Percentiles rank a stretch among this genome's conserved stretches.
These are phyloP conservation scores for Spergularia azorica DNA, from an alignment of 179 eudicot genomes.

Conservation along the genomic window DNA sequence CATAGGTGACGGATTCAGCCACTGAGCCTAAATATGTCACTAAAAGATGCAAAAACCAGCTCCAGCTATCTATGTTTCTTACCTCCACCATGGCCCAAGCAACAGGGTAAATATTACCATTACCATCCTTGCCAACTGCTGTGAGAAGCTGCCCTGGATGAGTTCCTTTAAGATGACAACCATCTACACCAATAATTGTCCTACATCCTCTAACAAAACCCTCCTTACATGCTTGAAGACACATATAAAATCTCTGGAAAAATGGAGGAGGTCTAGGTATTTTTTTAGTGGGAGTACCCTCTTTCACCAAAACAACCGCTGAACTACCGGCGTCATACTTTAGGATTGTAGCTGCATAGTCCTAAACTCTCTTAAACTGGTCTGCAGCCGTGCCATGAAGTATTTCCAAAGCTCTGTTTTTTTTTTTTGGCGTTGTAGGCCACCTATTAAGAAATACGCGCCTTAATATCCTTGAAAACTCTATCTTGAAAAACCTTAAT, in stretches of 20 bases:
- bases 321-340: not conserved
- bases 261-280: not conserved
- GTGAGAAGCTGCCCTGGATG: not conserved
- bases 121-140: conserved; percentile 12
- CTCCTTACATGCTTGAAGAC: not conserved
- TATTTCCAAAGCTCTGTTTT: not conserved
- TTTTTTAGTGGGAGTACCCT: not conserved
- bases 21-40: not conserved
- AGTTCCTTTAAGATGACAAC: not conserved
- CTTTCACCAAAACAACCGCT: not conserved
- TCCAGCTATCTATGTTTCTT: not conserved
- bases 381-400: not conserved
- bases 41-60: not conserved
- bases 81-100: conserved; percentile 6
- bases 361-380: not conserved
- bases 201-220: not conserved
- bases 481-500: not conserved
- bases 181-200: not conserved
- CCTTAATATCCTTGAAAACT: not conserved
- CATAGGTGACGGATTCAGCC: no score
- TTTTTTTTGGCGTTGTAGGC: not conserved
- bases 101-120: conserved; percentile 8
- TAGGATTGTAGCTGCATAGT: not conserved
- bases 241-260: not conserved
- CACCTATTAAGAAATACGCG: not conserved